A percentile compares a stretch with the other conserved stretches of the same genome.
Conservation (phyloP, 495 filamentous ascomycete genomes). For the Aspergillus nanangensis region DNA sequence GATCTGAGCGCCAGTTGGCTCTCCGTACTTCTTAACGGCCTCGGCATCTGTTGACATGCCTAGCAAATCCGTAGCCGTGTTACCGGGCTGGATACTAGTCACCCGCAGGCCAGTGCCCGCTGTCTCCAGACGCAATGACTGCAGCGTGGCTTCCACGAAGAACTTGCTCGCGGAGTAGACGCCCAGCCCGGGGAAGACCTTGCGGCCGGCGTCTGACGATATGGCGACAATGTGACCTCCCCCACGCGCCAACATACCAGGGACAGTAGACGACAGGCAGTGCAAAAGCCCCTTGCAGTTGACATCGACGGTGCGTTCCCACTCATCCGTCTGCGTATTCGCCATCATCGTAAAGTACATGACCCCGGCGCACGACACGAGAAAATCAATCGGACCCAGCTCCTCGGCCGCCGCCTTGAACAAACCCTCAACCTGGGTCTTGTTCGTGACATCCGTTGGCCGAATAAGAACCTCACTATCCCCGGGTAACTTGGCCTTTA, state of each 20-base stretch:
- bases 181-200: conserved; percentile 67
- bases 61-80: conserved; percentile 59
- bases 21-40: conserved; percentile 65
- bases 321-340: conserved; percentile 58
- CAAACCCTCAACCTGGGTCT: conserved; percentile 50
- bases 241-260: conserved; percentile 57
- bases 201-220: conserved; percentile 64
- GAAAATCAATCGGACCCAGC: conserved; percentile 61
- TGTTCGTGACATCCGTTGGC: conserved; percentile 59
- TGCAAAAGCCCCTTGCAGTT: conserved; percentile 71
- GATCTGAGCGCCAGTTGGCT: conserved; percentile 61
- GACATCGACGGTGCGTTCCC: conserved; percentile 66
- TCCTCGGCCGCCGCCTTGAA: conserved; percentile 44
- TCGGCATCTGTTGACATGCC: conserved; percentile 62
- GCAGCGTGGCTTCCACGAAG: conserved; percentile 68
- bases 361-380: conserved; percentile 65
- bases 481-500: conserved; percentile 46
- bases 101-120: conserved; percentile 60
- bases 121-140: conserved; percentile 61
- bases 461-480: conserved; percentile 52
- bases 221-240: conserved; percentile 63
- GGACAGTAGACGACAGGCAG: conserved; percentile 53
- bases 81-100: conserved; percentile 63
- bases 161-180: conserved; percentile 72
- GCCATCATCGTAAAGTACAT: conserved; percentile 78